These are phyloP conservation scores for Tanacetum coccineum DNA, from an alignment of 129 eudicot genomes.

Conservation along the genomic window DNA sequence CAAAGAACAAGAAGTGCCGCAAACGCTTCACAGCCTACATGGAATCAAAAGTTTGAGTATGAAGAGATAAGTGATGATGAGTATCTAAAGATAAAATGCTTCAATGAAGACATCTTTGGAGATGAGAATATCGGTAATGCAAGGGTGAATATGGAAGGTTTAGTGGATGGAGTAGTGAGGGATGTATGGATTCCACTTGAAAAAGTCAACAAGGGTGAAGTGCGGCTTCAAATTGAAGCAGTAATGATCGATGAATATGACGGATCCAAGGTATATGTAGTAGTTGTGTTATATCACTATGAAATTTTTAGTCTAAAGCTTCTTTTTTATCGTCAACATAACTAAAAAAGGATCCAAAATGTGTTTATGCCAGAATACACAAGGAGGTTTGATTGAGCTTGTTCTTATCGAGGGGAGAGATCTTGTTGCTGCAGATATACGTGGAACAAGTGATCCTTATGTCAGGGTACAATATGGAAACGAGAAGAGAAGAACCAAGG, in stretches of 20 bases:
- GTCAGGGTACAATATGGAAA: slow-evolving; percentile 91
- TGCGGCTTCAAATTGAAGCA: slow-evolving; percentile 73
- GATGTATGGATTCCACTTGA: slow-evolving; percentile 92
- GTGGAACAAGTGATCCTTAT: slow-evolving; percentile 98
- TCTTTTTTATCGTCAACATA: not conserved
- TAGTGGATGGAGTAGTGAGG: slow-evolving; percentile 66
- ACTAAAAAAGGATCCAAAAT: no score
- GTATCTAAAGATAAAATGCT: slow-evolving; percentile 77
- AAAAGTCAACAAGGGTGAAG: slow-evolving; percentile 85
- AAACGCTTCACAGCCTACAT: slow-evolving; percentile 53
- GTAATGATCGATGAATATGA: slow-evolving; percentile 45
- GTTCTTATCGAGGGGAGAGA: slow-evolving; percentile 82
- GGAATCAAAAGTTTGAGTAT: slow-evolving; percentile 92
- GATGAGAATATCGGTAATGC: slow-evolving; percentile 96
- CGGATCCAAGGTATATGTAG: slow-evolving; percentile 46
- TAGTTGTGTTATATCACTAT: not conserved
- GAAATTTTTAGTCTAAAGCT: no score
- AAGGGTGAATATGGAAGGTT: slow-evolving; percentile 86
- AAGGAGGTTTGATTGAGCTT: slow-evolving; percentile 79
- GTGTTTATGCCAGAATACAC: slow-evolving; percentile 43
- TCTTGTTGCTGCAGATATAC: slow-evolving; percentile 90
- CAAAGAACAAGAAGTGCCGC: slow-evolving; percentile 57
- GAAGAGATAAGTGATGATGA: slow-evolving; percentile 86
- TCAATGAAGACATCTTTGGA: slow-evolving; percentile 60
- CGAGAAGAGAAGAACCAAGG: slow-evolving; percentile 79